phyloP scores from a whole-genome alignment of 768 basidiomycete genomes.

The Clitopilus passeckerianus region DNA sequence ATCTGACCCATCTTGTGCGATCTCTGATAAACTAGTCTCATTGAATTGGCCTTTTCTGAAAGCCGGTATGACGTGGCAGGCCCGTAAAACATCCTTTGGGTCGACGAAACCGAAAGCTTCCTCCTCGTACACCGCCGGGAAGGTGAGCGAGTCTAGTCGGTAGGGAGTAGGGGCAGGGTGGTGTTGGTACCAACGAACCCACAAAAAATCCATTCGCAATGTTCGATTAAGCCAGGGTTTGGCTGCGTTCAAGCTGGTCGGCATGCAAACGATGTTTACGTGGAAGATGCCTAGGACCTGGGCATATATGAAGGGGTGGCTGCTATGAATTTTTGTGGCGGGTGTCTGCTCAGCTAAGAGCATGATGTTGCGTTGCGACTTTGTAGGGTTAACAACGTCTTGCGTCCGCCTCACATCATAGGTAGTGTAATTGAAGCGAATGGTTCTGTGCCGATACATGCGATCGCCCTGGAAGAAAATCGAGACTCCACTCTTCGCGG shows the following conservation, averaged over 20 bases:
- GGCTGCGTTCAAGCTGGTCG: neutral
- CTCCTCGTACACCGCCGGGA: constrained; percentile 14
- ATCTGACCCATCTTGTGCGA: constrained; percentile 18
- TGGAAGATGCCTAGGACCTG: constrained; percentile 20
- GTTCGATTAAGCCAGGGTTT: neutral
- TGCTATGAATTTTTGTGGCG: neutral
- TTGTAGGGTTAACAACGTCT: constrained; percentile 25
- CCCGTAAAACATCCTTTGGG: constrained; percentile 27
- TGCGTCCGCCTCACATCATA: constrained; percentile 29
- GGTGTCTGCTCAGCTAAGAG: constrained; percentile 5
- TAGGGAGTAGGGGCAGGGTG: constrained; percentile 12
- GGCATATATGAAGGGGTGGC: neutral
- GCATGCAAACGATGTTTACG: constrained; percentile 8
- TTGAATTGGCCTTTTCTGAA: constrained; percentile 17
- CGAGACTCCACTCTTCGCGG: constrained; percentile 8
- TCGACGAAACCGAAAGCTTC: constrained; percentile 36
- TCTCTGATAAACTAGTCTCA: constrained; percentile 3
- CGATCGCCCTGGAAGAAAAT: constrained; percentile 17
- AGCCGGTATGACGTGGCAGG: constrained; percentile 29
- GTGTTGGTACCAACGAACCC: constrained; percentile 24
- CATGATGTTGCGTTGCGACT: constrained; percentile 23
- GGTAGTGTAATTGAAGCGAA: constrained; percentile 32
- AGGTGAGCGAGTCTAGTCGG: constrained; percentile 21
- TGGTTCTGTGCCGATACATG: constrained; percentile 22
- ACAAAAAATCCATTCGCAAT: constrained; percentile 14